Base-by-base conservation (phyloP, 495 filamentous ascomycete genomes). In the Letharia lupina region DNA sequence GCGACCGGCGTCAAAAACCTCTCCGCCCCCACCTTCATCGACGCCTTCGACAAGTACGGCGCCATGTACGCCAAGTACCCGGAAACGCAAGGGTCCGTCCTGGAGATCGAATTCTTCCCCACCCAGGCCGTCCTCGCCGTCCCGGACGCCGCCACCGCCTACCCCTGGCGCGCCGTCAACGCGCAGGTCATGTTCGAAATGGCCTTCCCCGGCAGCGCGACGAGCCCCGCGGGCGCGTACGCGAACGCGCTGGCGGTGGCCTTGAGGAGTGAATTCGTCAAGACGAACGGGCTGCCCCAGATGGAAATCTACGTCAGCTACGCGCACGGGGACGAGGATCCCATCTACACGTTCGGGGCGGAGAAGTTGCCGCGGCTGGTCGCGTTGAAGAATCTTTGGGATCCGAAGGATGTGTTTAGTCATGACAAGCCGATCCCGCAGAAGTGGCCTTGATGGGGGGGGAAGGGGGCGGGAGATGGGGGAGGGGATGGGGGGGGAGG, bases 301-400 rank as follows among this genome's bases (percentile, higher is more conserved):
- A 52, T 74, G 6, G 44, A 63, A 3, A 59, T 72, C 12, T 79
- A 77, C 56, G 65, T 76, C 41, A 78, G 72, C 54, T 80, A 75
- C 61, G 75, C 72, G 16, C 68, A 71, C 48, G 77, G 77, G 4
- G 77, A 80, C 58, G 78, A 81, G 66, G 68, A 62, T 11, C 65
- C 65, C 0, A 68, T 67, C 47, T 68, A 70, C 3, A 67, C 71
- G 6, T 69, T 66, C 35, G 68, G 61, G 18, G 31, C 48, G 9
- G 37, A 61, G 15, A 75, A 77, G 28, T 52, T 77, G 31, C 60
- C 62, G 3, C 59, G 68, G 1, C 61, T 77, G 23, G 54, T 54
- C 4, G 13, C 18, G 18, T 52, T 76, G 41, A 77, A 75, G 70
- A 70, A 69, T 61, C 56, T 65, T 33, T 77, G 68, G 66, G 75